Evolutionary conservation across 176 grass and related monocot genomes (phyloP), one percentile per base, ranked within the genome.

Genomic region (Musa schizocarpa): DNA sequence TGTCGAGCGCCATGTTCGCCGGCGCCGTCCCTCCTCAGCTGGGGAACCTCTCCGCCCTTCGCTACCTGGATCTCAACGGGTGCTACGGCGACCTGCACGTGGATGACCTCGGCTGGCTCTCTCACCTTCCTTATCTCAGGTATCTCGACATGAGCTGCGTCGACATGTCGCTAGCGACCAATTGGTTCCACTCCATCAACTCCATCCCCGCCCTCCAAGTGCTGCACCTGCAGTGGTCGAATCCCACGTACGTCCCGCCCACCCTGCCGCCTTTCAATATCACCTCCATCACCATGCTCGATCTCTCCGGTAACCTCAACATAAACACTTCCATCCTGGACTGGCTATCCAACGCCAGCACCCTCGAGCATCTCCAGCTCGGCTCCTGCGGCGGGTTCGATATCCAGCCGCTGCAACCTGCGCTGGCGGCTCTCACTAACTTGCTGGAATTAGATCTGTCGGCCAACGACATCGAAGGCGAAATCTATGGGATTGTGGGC

Each of bases 311-410:
- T 25, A 84, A 75, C 34, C 13, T 54, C 11, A 72, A 74, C 69
- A 64, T 84, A 23, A 74, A 58, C 58, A 74, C 57, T 13, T 67
- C 12, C 21, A 57, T 84, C 23, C 76, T 77, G 1, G 25, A 58
- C 20, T 84, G 82, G 82, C 17, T 84, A 58, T 84, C 79, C 52
- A 84, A 76, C 27, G 75, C 79, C 65, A 69, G 70, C 19, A 79
- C 26, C 65, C 71, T 84, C 65, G 49, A 79, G 53, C 53, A 54
- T 54, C 53, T 54, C 53, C 53, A 75, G 26, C 74, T 73, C 53
- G 76, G 12, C 50, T 69, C 1, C 79, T 79, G 73, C 24, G 63
- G 29, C 52, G 8, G 17, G 56, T 63, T 16, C 61, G 22, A 7
- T 76, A 19, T 26, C 66, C 64, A 49, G 71, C 9, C 72, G 65